Evolutionary conservation across 805 yeast genomes (phyloP).

Genomic region (Candida yuanshanica): DNA sequence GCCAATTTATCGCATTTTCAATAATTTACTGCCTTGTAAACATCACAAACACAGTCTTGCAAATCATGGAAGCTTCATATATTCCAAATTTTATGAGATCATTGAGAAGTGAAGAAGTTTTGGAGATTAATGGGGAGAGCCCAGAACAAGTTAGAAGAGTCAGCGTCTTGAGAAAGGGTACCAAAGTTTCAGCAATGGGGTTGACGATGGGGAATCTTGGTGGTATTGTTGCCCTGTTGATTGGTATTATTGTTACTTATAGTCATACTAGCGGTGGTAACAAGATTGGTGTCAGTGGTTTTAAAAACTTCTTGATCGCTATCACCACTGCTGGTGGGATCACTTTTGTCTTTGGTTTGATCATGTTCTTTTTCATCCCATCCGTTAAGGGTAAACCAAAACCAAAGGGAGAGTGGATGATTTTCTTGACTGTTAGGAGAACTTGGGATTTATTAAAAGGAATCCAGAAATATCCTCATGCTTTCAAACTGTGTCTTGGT

Average conservation of each 20-base stretch:
- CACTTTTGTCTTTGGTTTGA: slow-evolving; percentile 25
- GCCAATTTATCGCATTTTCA: slow-evolving; percentile 23
- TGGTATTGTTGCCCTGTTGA: slow-evolving; percentile 31
- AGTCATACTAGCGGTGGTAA: slow-evolving; percentile 17
- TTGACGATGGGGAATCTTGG: slow-evolving; percentile 32
- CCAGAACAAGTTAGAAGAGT: slow-evolving; percentile 24
- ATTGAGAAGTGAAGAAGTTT: slow-evolving; percentile 7
- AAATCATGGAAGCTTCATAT: slow-evolving; percentile 35
- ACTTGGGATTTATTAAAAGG: slow-evolving; percentile 21
- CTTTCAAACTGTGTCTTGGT: slow-evolving; percentile 30
- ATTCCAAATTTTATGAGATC: slow-evolving; percentile 37
- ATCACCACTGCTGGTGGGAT: slow-evolving; percentile 34
- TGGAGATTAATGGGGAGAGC: slow-evolving; percentile 5
- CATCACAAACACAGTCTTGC: slow-evolving; percentile 27
- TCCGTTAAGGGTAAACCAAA: slow-evolving; percentile 24
- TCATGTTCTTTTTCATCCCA: slow-evolving; percentile 28
- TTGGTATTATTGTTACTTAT: slow-evolving; percentile 34
- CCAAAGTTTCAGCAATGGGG: slow-evolving; percentile 34
- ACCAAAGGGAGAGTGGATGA: slow-evolving; percentile 24
- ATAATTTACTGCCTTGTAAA: slow-evolving; percentile 29
- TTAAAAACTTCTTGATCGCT: slow-evolving; percentile 32
- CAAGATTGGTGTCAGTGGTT: slow-evolving; percentile 25
- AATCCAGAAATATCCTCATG: slow-evolving; percentile 29
- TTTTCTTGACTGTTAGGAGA: slow-evolving; percentile 26
- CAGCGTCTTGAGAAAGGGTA: slow-evolving; percentile 27